Evolutionary conservation across 2,329 filamentous ascomycete species (phyloP).

Genomic region (Monosporascus ibericus): DNA sequence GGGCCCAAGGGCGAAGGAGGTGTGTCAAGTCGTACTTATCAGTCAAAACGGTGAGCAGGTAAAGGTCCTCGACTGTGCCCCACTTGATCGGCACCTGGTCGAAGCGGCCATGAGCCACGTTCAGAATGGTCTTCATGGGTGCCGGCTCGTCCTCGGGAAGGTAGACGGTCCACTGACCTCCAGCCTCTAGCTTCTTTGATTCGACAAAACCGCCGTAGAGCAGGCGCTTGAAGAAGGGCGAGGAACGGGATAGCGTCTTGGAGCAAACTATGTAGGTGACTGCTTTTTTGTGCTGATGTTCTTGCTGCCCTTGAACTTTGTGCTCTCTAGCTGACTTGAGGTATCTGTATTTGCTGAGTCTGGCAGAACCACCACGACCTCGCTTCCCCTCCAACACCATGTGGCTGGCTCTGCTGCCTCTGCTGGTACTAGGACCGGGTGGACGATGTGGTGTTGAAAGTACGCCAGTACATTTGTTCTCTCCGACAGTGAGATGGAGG

Average conservation of each 20-base stretch:
- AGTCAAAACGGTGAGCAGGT: constrained; percentile 16
- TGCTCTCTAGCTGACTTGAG: no score
- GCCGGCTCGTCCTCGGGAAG: constrained; percentile 26
- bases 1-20: constrained; percentile 11
- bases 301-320: background rate
- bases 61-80: constrained; percentile 6
- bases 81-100: constrained; percentile 13
- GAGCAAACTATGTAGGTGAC: constrained; percentile 17
- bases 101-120: constrained; percentile 25
- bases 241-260: constrained; percentile 15
- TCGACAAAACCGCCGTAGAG: constrained; percentile 20
- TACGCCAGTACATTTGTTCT: background rate
- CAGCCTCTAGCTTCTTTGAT: constrained; percentile 6
- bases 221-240: constrained; percentile 16
- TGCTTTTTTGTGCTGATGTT: constrained; percentile 4
- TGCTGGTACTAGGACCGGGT: no score
- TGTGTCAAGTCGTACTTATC: constrained; percentile 21
- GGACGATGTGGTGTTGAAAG: background rate
- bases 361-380: no score
- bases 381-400: no score
- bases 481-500: constrained; percentile 10
- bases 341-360: no score
- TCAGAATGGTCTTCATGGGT: constrained; percentile 22
- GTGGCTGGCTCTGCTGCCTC: no score
- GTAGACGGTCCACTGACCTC: constrained; percentile 14